phyloP scores from a whole-genome alignment of 805 yeast species.

The Lipomyces chichibuensis region DNA sequence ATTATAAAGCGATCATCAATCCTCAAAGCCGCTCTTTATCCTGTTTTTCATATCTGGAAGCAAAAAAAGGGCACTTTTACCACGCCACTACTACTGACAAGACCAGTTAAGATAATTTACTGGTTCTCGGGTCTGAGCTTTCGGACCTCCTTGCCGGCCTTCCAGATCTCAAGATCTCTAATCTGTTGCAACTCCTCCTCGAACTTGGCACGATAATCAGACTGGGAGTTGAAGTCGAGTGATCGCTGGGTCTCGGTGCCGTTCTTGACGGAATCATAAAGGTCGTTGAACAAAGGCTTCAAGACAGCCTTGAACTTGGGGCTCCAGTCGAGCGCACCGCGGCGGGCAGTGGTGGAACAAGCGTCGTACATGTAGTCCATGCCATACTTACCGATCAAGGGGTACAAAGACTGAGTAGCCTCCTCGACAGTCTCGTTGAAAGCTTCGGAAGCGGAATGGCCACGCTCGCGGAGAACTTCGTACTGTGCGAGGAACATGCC shows the following conservation, averaged over 20 bases:
- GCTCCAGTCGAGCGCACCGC: conserved; percentile 99
- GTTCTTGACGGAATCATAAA: conserved; percentile 91
- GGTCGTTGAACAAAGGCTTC: conserved; percentile 96
- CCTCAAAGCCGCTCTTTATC: neutral
- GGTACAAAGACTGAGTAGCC: conserved; percentile 99
- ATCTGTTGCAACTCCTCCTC: conserved; percentile 90
- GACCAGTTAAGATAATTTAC: conserved; percentile 4
- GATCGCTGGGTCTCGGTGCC: conserved; percentile 99
- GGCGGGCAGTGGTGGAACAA: conserved; percentile 99
- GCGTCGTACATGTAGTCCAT: conserved; percentile 99
- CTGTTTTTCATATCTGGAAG: neutral
- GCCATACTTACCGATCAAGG: conserved; percentile 98
- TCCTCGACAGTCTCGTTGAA: conserved; percentile 99
- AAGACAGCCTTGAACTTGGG: conserved; percentile 98
- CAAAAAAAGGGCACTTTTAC: neutral
- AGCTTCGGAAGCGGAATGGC: conserved; percentile 99
- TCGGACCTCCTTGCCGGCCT: conserved; percentile 99
- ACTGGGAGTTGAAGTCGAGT: conserved; percentile 95
- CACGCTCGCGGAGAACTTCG: conserved; percentile 99
- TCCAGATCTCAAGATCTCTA: conserved; percentile 99
- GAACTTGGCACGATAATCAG: conserved; percentile 95
- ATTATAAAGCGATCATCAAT: neutral
- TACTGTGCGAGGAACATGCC: conserved; percentile 99
- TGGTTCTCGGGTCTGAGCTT: conserved; percentile 99
- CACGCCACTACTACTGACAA: neutral